These are phyloP conservation scores for Bonia amplexicaulis DNA, from an alignment of 176 grass and related monocot genomes.

Conservation along the genomic window DNA sequence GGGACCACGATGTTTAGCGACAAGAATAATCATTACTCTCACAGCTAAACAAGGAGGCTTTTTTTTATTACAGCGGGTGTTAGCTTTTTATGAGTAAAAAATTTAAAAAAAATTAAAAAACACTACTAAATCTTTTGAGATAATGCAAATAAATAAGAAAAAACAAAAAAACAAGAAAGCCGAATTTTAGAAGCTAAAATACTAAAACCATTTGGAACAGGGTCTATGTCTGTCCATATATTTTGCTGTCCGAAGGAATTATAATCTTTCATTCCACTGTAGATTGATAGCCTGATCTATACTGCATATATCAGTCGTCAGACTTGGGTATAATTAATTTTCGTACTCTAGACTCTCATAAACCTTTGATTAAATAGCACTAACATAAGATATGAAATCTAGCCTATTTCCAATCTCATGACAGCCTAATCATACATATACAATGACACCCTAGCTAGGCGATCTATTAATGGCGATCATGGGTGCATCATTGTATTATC, in stretches of 20 bases:
- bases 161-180: no score
- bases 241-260: background rate
- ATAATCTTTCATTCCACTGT: background rate
- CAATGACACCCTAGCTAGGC: background rate
- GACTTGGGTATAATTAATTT: background rate
- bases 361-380: background rate
- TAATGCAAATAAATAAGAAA: no score
- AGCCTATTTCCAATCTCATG: background rate
- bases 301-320: no score
- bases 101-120: no score
- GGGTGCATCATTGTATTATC: background rate
- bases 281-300: background rate
- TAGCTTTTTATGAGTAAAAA: no score
- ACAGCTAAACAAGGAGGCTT: no score
- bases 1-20: no score
- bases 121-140: no score
- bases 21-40: no score
- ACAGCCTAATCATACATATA: background rate
- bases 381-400: background rate
- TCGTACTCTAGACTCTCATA: background rate
- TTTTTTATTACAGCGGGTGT: no score
- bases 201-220: no score
- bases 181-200: no score
- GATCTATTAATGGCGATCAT: background rate
- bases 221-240: background rate